Evolutionary conservation across 2,329 filamentous ascomycete species (phyloP).

Genomic region (Xylariaceae sp.): DNA sequence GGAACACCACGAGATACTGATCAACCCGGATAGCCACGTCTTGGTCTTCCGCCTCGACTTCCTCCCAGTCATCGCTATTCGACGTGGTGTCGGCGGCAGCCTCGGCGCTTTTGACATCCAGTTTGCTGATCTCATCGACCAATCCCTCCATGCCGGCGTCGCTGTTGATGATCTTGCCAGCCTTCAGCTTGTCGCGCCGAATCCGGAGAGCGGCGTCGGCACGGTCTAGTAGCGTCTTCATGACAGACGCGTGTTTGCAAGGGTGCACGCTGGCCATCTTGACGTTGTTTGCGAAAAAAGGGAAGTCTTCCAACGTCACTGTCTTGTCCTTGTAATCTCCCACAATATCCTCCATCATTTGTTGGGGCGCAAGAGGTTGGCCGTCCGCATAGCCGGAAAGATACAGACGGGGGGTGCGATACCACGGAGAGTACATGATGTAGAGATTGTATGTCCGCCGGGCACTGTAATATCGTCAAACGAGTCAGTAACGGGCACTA

Average conservation of each 20-base stretch:
- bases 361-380: conserved; percentile 72
- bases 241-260: conserved; percentile 94
- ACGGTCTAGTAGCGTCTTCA: conserved; percentile 94
- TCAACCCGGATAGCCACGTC: conserved; percentile 82
- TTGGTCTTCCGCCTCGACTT: conserved; percentile 60
- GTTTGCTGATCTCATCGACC: conserved; percentile 70
- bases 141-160: conserved; percentile 72
- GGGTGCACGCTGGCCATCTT: conserved; percentile 97
- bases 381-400: conserved; percentile 84
- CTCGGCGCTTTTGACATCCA: conserved; percentile 52
- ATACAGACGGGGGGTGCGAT: conserved; percentile 91
- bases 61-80: conserved; percentile 59
- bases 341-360: conserved; percentile 96
- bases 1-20: conserved; percentile 80
- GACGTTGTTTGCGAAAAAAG: conserved; percentile 82
- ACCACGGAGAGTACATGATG: conserved; percentile 96
- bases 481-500: conserved; percentile 14
- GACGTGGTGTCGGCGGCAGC: conserved; percentile 41
- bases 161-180: conserved; percentile 44
- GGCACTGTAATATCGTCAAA: conserved; percentile 47
- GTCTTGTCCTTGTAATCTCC: conserved; percentile 98
- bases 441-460: conserved; percentile 95
- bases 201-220: conserved; percentile 90
- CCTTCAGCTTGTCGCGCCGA: conserved; percentile 72
- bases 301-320: conserved; percentile 95